Base-by-base conservation (phyloP, 2,329 filamentous ascomycete genomes). In the Nannizziopsis arthrosporioides region DNA sequence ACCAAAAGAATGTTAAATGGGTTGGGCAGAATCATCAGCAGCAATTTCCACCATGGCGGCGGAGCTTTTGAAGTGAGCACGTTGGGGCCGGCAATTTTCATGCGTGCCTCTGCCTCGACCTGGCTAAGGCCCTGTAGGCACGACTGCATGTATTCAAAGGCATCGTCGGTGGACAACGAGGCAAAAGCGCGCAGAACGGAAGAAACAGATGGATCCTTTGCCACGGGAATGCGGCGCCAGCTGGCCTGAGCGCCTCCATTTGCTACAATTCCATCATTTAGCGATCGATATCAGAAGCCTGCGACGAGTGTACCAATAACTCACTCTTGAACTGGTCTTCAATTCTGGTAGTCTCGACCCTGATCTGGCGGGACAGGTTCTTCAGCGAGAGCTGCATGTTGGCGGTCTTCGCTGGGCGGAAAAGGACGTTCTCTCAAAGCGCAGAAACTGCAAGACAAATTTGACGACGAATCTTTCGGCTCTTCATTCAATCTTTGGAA, bases 21-120 rank as follows among this genome's bases (percentile, higher is more conserved):
- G 11, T 42, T 42, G 2, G 41, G 41, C 41, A 42, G 14, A 32
- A 42, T 32, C n/a, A 34, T 11, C 11, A 42, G 10, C 14, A 42
- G 27, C 14, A 42, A 42, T 32, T 42, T 42, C 41, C 41, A 42
- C 22, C 22, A 31, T 7, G 41, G 41, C 27, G 41, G 41, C 5
- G 41, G 41, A 17, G 10, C 32, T 32, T 42, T 42, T 10, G 41
- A 42, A 14, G 22, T 32, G 3, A 42, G 41, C 15, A 42, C 30
- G 32, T 42, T 42, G 41, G 41, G 41, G 11, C 41, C 41, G 3
- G 41, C 27, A 30, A 32, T 31, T 31, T 42, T 42, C 14, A 42
- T 9, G 3, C 41, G 41, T 31, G 41, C 41, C 10, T 42, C 19
- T 11, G 41, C 41, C 27, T 42, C 41, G 10, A 30, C 41, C 15